Evolutionary conservation across 2,329 filamentous ascomycete genomes (phyloP).

Genomic region (Fusarium longipes): DNA sequence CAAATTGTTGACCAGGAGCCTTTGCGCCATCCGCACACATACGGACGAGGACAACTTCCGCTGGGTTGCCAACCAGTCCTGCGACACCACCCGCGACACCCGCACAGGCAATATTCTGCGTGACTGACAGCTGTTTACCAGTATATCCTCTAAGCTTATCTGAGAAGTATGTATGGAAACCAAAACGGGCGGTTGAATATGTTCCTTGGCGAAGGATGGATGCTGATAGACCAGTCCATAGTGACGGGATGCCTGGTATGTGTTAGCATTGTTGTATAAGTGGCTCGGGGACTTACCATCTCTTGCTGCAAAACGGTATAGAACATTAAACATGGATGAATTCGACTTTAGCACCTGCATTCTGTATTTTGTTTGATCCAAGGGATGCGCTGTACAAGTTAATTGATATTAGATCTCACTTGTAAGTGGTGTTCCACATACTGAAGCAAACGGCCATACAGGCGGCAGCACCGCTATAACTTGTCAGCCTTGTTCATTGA

Average conservation of each 20-base stretch:
- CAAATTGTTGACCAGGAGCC: conserved; percentile 50
- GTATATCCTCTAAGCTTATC: conserved; percentile 44
- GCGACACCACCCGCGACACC: conserved; percentile 56
- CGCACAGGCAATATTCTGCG: conserved; percentile 54
- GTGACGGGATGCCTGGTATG: conserved; percentile 52
- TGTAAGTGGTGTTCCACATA: conserved; percentile 44
- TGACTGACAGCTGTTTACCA: conserved; percentile 49
- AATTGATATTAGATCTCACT: background rate
- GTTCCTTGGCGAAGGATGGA: conserved; percentile 58
- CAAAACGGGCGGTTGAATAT: conserved; percentile 59
- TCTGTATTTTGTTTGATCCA: conserved; percentile 60
- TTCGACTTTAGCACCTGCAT: conserved; percentile 58
- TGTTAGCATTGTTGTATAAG: background rate
- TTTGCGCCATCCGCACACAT: conserved; percentile 61
- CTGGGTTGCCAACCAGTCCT: conserved; percentile 59
- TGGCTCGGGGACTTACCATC: conserved; percentile 48
- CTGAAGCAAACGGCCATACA: conserved; percentile 60
- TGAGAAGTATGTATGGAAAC: conserved; percentile 54
- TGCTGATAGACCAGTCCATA: conserved; percentile 58
- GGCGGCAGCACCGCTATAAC: conserved; percentile 55
- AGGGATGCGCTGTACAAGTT: conserved; percentile 53
- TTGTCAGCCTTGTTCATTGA: background rate
- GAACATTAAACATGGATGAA: conserved; percentile 54
- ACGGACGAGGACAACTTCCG: conserved; percentile 57
- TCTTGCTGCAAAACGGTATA: conserved; percentile 53